Evolutionary conservation across 257 asterid genomes (phyloP).

Genomic region (Nicotiana attenuata): DNA sequence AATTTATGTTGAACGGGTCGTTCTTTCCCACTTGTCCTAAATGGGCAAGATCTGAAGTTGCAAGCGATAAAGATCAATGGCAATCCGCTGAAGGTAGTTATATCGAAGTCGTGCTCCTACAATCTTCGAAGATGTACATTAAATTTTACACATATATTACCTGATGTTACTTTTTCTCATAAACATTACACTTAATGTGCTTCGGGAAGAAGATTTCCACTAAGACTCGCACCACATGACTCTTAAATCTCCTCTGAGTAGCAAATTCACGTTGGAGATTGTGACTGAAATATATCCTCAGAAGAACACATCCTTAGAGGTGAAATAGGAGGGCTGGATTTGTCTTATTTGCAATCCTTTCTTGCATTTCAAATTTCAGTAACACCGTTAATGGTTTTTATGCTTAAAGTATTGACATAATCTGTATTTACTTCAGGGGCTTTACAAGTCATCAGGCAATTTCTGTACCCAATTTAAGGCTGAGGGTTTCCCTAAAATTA

Average conservation of each 20-base stretch:
- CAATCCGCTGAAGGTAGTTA: conserved; percentile 56
- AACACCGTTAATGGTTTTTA: background rate
- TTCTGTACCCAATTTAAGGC: conserved; percentile 99
- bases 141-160: background rate
- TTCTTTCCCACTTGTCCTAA: conserved; percentile 66
- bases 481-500: conserved; percentile 89
- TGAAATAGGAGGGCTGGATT: conserved; percentile 13
- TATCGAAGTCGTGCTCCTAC: background rate
- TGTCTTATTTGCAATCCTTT: background rate
- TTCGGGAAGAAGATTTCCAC: conserved; percentile 66
- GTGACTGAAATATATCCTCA: conserved; percentile 86
- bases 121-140: background rate
- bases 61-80: conserved; percentile 59
- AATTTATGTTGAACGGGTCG: conserved; percentile 40
- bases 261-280: conserved; percentile 66
- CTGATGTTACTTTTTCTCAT: conserved; percentile 2
- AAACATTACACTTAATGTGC: background rate
- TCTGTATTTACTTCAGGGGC: conserved; percentile 46
- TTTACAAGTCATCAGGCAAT: conserved; percentile 83
- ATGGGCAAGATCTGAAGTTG: conserved; percentile 81
- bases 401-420: background rate
- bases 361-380: background rate
- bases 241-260: conserved; percentile 64
- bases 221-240: conserved; percentile 67
- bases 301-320: conserved; percentile 91